Percentiles rank a stretch among this genome's conserved stretches.
Conservation (phyloP, 805 yeast genomes). For the Hanseniaspora nectarophila region DNA sequence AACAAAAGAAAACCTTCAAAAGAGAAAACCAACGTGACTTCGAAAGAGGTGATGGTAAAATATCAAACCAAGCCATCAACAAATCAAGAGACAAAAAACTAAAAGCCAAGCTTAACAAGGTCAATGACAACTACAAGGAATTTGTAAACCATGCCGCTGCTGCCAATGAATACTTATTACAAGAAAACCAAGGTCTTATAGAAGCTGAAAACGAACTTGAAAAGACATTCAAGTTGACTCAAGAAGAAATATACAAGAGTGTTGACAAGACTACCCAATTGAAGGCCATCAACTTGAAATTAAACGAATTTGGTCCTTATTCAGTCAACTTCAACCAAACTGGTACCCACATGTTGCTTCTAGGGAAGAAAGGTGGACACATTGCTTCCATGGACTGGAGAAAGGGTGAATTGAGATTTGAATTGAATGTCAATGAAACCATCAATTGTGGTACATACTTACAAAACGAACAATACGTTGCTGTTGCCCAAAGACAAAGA, state of each 20-base stretch:
- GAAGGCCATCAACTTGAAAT: conserved; percentile 60
- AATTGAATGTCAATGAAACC: conserved; percentile 75
- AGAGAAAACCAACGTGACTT: conserved; percentile 27
- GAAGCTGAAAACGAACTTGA: conserved; percentile 94
- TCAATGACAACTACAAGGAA: conserved; percentile 61
- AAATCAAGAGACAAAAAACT: conserved; percentile 47
- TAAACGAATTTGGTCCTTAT: conserved; percentile 81
- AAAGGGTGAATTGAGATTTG: conserved; percentile 68
- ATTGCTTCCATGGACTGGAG: conserved; percentile 95
- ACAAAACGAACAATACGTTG: conserved; percentile 87
- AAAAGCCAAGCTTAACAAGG: conserved; percentile 51
- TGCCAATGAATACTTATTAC: conserved; percentile 69
- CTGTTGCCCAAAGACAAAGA: conserved; percentile 93
- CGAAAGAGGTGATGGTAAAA: conserved; percentile 23
- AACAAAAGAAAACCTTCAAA: conserved; percentile 15
- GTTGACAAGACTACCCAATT: conserved; percentile 69
- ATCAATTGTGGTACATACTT: conserved; percentile 80
- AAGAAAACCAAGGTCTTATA: conserved; percentile 73
- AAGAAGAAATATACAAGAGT: conserved; percentile 58
- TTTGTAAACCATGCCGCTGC: conserved; percentile 69
- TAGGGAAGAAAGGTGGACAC: conserved; percentile 80
- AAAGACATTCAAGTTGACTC: conserved; percentile 73
- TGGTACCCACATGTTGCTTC: conserved; percentile 73
- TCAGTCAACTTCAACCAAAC: conserved; percentile 67
- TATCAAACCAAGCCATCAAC: conserved; percentile 16